Evolutionary conservation across 2,329 filamentous ascomycete species (phyloP).

Genomic region (Epichloe elymi): DNA sequence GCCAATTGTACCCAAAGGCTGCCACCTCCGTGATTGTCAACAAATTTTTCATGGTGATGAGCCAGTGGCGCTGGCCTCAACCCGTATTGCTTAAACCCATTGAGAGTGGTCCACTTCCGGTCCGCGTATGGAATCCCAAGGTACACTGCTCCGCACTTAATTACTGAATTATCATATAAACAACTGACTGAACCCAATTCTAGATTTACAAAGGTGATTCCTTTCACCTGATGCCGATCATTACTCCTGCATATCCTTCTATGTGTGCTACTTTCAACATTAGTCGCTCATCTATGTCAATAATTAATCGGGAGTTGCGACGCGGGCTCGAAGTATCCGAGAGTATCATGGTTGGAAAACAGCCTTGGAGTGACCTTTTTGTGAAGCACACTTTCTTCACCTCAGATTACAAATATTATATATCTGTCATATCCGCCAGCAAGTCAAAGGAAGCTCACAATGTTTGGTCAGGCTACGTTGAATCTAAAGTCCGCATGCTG

Average conservation of each 20-base stretch:
- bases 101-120: conserved; percentile 66
- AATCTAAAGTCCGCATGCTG: conserved; percentile 82
- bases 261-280: conserved; percentile 98
- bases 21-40: conserved; percentile 76
- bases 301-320: conserved; percentile 73
- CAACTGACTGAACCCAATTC: conserved; percentile 7
- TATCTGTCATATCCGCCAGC: conserved; percentile 74
- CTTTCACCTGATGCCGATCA: conserved; percentile 92
- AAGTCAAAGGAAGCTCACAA: conserved; percentile 73
- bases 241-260: conserved; percentile 91
- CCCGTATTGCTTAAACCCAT: conserved; percentile 85
- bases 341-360: conserved; percentile 63
- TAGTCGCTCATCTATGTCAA: conserved; percentile 67
- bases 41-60: conserved; percentile 91
- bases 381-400: conserved; percentile 89
- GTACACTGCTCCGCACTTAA: conserved; percentile 28
- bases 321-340: conserved; percentile 66
- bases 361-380: conserved; percentile 72
- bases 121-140: conserved; percentile 90
- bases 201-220: conserved; percentile 68
- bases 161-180: background rate
- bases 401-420: conserved; percentile 84
- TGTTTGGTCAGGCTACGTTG: conserved; percentile 80
- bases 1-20: conserved; percentile 89
- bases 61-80: conserved; percentile 84